Base-by-base conservation (phyloP, 768 basidiomycete species). In the Crassisporium funariophilum region DNA sequence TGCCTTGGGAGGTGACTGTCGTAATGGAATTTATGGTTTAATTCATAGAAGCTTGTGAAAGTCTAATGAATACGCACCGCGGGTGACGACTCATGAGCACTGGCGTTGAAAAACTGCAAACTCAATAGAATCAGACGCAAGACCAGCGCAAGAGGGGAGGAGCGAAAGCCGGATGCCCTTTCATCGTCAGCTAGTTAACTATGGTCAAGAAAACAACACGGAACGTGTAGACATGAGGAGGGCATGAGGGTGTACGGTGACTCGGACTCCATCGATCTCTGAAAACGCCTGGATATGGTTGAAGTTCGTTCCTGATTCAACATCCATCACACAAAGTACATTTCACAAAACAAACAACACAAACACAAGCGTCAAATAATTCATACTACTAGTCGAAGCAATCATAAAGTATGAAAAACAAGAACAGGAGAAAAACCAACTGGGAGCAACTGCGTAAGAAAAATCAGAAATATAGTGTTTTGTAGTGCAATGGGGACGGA, bases 1-100 rank as follows among this genome's bases (percentile, higher is more conserved):
- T 52, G 52, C 11, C 56, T 46, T 6, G 56, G 50, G 10, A 57
- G 29, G 17, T 56, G 54, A 35, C 60, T 61, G 31, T 25, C 13
- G 31, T 33, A 20, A 19, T 31, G 41, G 23, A 12, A 8, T 23
- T 31, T 43, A 41, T 17, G 4, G 35, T 31, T 21, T 8, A 45
- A 23, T 27, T 17, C 35, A 17, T 38, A 9, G 9, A 17, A 37
- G 4, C 15, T 8, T 10, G 27, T 41, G 16, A 38, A 7, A 23
- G 31, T 16, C 33, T 36, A n/a, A n/a, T 29, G 19, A 12, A 35
- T 31, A 29, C 38, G 42, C 17, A 47, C 45, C 45, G 46, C 31
- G 44, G 33, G 36, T 15, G 17, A 21, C 7, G 15, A 21, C 4
- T 15, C 35, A 37, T 16, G 27, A 31, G n/a, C 12, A 17, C 13